Evolutionary conservation across 1,139 yeast genomes (phyloP), one percentile per base, ranked within the genome.

Genomic region (Kurtzmaniella natalensis): DNA sequence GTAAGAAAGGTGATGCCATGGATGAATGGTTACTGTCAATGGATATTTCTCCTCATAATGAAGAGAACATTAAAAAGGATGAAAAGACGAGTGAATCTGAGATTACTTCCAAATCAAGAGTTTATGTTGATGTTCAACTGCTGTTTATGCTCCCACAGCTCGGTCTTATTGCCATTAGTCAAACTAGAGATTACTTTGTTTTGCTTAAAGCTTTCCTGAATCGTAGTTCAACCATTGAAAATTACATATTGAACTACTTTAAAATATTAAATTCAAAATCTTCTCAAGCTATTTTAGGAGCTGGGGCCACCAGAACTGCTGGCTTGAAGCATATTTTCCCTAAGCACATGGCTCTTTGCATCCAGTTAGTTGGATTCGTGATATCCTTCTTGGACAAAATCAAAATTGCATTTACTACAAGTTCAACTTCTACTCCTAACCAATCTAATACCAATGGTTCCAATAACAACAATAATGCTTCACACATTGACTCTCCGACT

Each of bases 261-360:
- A 68, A 73, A 39, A 53, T 72, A 14, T 60, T 76, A 52, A 81
- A 81, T 46, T 59, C 76, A 8, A 74, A 78, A 39, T 62, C 78
- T 4, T 71, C 75, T 4, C 78, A 78, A 44, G 73, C 86, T 3
- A 81, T 84, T 30, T 60, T 84, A 28, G 83, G 81, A 30, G 89
- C 92, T 1, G 87, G 86, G 23, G 94, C 94, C 0, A 81, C 86
- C 1, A 61, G 78, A 41, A 76, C 87, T 0, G 87, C 89, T 0
- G 88, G 87, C 0, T 61, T 84, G 36, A 78, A 76, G 45, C 88
- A 82, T 47, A 83, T 84, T 32, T 80, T 87, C 4, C 82, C 89
- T 2, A 80, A 78, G 44, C 87, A 83, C 51, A 56, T 84, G 37
- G 83, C 89, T 0, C 62, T 83, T 25, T 76, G 86, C 27, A 76